phyloP scores from a whole-genome alignment of 2,329 filamentous ascomycete species.

The Aspergillus sp. region DNA sequence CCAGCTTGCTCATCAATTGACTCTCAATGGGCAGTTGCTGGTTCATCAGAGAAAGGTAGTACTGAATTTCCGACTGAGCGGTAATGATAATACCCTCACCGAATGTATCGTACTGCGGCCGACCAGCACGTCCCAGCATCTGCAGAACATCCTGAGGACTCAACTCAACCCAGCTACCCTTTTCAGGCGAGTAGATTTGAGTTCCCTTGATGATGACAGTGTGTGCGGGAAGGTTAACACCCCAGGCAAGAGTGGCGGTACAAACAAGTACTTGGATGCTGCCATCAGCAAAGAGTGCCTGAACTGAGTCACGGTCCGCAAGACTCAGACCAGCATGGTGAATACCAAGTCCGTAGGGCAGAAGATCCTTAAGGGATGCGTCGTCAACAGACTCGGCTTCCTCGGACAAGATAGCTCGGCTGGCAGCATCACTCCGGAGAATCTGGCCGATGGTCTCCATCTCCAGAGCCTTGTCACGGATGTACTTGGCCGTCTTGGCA shows the following conservation, averaged over 20 bases:
- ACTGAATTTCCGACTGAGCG: slow-evolving; percentile 88
- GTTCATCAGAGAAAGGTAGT: slow-evolving; percentile 93
- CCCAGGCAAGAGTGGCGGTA: slow-evolving; percentile 97
- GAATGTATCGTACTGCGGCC: slow-evolving; percentile 94
- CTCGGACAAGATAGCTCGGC: slow-evolving; percentile 77
- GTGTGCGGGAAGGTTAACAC: slow-evolving; percentile 94
- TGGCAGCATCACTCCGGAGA: slow-evolving; percentile 83
- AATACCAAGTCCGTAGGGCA: slow-evolving; percentile 96
- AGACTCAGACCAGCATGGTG: slow-evolving; percentile 97
- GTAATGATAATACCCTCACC: slow-evolving; percentile 99
- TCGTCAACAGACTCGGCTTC: slow-evolving; percentile 79
- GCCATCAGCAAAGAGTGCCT: slow-evolving; percentile 87
- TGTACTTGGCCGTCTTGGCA: slow-evolving; percentile 91
- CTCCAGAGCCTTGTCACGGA: slow-evolving; percentile 94
- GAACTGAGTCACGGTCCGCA: slow-evolving; percentile 88
- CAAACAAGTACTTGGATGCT: slow-evolving; percentile 92
- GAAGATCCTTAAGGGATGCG: slow-evolving; percentile 80
- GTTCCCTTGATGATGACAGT: slow-evolving; percentile 99
- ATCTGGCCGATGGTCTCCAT: slow-evolving; percentile 96
- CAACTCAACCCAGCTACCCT: slow-evolving; percentile 96
- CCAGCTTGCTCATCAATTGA: slow-evolving; percentile 85
- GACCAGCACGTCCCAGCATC: slow-evolving; percentile 95
- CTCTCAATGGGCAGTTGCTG: slow-evolving; percentile 97
- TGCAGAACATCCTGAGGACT: slow-evolving; percentile 96
- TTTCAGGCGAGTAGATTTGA: slow-evolving; percentile 95